Evolutionary conservation across 495 filamentous ascomycete genomes (phyloP).

Genomic region (Oidiodendron maius): DNA sequence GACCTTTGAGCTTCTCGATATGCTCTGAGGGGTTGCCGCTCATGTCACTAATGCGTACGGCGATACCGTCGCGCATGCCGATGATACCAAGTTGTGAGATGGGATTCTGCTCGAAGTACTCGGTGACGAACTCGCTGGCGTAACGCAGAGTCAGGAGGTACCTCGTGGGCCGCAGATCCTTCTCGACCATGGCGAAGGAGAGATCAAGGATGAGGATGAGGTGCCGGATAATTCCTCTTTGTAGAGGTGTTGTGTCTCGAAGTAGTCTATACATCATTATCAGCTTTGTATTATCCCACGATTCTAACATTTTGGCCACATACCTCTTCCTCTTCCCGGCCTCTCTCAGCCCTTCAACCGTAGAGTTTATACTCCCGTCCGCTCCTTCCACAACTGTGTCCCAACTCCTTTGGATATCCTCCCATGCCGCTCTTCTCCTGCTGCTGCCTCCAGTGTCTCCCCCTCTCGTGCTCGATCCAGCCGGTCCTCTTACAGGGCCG

Average conservation of each 20-base stretch:
- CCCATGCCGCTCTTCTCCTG: slow-evolving; percentile 41
- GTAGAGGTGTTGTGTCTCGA: slow-evolving; percentile 87
- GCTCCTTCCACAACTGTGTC: slow-evolving; percentile 65
- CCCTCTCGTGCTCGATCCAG: slow-evolving; percentile 13
- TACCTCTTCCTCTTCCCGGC: slow-evolving; percentile 72
- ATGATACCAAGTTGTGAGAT: slow-evolving; percentile 91
- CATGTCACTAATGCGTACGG: slow-evolving; percentile 78
- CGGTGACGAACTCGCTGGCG: slow-evolving; percentile 80
- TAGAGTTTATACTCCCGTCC: slow-evolving; percentile 66
- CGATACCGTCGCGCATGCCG: slow-evolving; percentile 87
- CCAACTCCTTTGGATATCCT: slow-evolving; percentile 35
- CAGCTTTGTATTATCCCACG: background rate
- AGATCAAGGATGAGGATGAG: slow-evolving; percentile 89
- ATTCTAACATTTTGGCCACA: too few species aligned
- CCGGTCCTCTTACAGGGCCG: slow-evolving; percentile 13
- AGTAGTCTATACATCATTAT: slow-evolving; percentile 64
- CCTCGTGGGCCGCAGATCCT: slow-evolving; percentile 83
- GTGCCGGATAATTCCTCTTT: slow-evolving; percentile 95
- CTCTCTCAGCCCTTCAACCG: slow-evolving; percentile 63
- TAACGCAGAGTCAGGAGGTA: slow-evolving; percentile 78
- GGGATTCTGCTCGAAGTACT: slow-evolving; percentile 99
- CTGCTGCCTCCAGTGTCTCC: slow-evolving; percentile 24
- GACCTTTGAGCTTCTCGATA: slow-evolving; percentile 63
- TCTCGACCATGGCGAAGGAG: slow-evolving; percentile 88
- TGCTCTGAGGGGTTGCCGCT: slow-evolving; percentile 88